phyloP scores from a whole-genome alignment of 176 grass and related monocot species.

The Oryza nivara region DNA sequence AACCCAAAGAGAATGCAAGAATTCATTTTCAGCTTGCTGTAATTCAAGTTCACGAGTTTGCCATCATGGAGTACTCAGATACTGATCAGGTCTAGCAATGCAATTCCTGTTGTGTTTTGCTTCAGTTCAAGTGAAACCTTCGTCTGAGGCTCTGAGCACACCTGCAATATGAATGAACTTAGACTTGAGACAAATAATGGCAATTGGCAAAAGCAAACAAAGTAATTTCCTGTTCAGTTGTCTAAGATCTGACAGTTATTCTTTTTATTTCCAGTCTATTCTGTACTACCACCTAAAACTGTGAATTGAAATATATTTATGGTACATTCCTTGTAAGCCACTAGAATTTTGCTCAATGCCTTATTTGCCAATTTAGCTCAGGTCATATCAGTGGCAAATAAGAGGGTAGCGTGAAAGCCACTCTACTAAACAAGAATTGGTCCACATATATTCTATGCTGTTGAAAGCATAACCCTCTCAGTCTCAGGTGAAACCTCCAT shows the following conservation, averaged over 20 bases:
- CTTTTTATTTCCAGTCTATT: neutral
- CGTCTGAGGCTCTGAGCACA: neutral
- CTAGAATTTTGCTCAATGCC: neutral
- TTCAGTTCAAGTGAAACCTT: neutral
- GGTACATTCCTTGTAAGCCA: neutral
- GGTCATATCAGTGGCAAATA: neutral
- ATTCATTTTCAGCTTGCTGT: neutral
- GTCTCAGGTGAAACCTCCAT: neutral
- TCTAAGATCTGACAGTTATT: neutral
- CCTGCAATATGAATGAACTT: neutral
- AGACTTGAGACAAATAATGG: neutral
- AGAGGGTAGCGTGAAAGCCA: neutral
- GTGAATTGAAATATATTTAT: neutral
- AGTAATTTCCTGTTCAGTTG: neutral
- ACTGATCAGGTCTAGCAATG: slow-evolving; percentile 7
- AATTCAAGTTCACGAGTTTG: neutral
- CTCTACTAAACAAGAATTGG: neutral
- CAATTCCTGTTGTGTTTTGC: neutral
- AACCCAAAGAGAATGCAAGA: neutral
- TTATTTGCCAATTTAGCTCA: neutral
- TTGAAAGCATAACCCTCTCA: neutral
- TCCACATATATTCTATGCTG: neutral
- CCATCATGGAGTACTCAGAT: neutral
- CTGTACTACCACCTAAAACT: neutral
- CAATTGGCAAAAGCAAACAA: neutral